Conservation (phyloP, 495 filamentous ascomycete genomes). For the Darksidea phi region DNA sequence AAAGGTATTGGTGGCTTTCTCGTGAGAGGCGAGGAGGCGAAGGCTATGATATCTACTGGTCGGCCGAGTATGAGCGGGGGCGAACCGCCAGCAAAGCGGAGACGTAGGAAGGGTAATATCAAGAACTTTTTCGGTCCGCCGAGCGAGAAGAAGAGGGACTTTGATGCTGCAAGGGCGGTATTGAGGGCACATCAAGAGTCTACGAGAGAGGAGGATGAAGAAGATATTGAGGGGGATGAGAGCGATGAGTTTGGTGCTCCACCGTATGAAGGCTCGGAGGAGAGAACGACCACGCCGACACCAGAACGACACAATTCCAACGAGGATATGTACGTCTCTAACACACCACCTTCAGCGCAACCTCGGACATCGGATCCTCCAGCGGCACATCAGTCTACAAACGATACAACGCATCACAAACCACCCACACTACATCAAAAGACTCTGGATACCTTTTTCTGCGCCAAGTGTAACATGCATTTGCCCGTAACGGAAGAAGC, state of each 20-base stretch:
- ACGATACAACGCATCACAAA: background rate
- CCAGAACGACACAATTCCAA: background rate
- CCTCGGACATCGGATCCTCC: background rate
- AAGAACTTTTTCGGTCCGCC: conserved; percentile 29
- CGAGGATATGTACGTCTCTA: conserved; percentile 1
- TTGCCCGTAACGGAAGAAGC: conserved; percentile 58
- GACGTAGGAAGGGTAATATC: conserved; percentile 55
- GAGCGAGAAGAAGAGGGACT: conserved; percentile 23
- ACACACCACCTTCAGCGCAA: conserved; percentile 33
- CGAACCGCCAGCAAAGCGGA: conserved; percentile 26
- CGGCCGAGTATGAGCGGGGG: conserved; percentile 25
- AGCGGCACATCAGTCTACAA: background rate
- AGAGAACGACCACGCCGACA: conserved; percentile 8
- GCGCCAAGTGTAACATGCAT: conserved; percentile 62
- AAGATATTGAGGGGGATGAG: conserved; percentile 7
- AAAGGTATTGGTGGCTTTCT: conserved; percentile 83
- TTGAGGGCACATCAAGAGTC: conserved; percentile 14
- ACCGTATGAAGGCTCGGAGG: background rate
- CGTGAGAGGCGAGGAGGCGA: conserved; percentile 73
- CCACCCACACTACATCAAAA: conserved; percentile 40
- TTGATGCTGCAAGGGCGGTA: conserved; percentile 24
- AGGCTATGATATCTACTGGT: conserved; percentile 42
- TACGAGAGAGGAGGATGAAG: conserved; percentile 10
- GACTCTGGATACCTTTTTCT: conserved; percentile 53
- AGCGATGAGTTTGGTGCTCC: conserved; percentile 7